Conservation (phyloP, 305 asterid species). For the Coffea humblotiana region DNA sequence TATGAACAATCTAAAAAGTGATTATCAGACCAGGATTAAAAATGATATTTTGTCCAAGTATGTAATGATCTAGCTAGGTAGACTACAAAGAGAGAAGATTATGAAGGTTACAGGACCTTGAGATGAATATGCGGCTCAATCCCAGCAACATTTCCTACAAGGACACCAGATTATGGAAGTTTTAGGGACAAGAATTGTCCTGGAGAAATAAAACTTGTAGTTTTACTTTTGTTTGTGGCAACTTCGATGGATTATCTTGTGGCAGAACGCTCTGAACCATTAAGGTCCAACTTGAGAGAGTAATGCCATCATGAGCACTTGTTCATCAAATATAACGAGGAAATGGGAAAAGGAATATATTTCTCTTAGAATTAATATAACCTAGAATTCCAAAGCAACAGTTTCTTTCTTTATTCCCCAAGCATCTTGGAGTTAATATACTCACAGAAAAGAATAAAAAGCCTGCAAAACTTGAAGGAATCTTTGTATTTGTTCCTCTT, state of each 20-base stretch:
- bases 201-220: too few relatives aligned
- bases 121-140: slow-evolving; percentile 19
- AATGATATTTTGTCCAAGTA: not conserved
- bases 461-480: not conserved
- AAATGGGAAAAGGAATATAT: too few relatives aligned
- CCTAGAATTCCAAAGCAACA: too few relatives aligned
- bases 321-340: too few relatives aligned
- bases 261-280: not conserved
- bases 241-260: too few relatives aligned
- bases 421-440: too few relatives aligned
- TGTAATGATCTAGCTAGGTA: not conserved
- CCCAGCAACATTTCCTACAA: slow-evolving; percentile 20
- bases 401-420: too few relatives aligned
- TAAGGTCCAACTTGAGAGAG: not conserved
- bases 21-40: not conserved
- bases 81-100: not conserved
- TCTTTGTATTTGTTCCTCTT: too few relatives aligned
- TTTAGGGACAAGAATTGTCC: not conserved
- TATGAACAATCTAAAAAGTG: not conserved
- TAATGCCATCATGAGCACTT: not conserved
- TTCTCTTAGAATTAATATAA: too few relatives aligned
- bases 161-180: not conserved
- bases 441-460: too few relatives aligned
- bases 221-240: too few relatives aligned
- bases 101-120: slow-evolving; percentile 10